Evolutionary conservation across 1,284 basidiomycete species (phyloP), one percentile per base, ranked within the genome.

Genomic region (Abortiporus biennis): DNA sequence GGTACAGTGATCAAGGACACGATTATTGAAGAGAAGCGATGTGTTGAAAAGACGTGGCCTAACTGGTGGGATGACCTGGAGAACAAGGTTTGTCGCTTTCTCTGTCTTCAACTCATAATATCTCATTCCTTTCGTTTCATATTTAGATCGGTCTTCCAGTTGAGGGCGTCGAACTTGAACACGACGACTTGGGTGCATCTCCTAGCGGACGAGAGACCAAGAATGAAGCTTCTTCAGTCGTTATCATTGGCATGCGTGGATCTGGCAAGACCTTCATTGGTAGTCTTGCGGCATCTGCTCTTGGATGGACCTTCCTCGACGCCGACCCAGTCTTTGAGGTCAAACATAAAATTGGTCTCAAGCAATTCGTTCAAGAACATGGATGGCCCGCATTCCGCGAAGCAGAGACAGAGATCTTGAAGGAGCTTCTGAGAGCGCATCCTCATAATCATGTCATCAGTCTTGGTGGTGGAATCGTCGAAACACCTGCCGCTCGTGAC

Each of bases 11-110:
- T 93, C 21, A 67, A 75, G 25, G 81, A 79, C 21, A 91, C 90
- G 1, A 69, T 92, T 47, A 71, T 99, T 29, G 92, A 97, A 58
- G 95, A 99, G 69, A 97, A 96, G 67, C 76, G 95, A 42, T 98
- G 95, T 57, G 95, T 99, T 17, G 95, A 97, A 66, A 99, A 99
- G 76, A 99, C 96, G 0, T 99, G 95, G 95, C 95, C 96, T 2
- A 93, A 94, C 60, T 99, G 94, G 90, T 99, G 95, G 93, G 96
- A 99, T 58, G 96, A 98, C 63, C 72, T 99, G 17, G 80, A 91
- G 59, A 92, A 90, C 68, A 94, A 93, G 77, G 89, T 88, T 37
- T 12, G 69, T 48, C 3, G 4, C 17, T n/a, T n/a, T 27, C 6
- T 20, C 6, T 36, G 40, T 6, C 27, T 35, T 38, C 15, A 19